phyloP scores from a whole-genome alignment of 169 alveolate species.

The Plasmodium falciparum region DNA sequence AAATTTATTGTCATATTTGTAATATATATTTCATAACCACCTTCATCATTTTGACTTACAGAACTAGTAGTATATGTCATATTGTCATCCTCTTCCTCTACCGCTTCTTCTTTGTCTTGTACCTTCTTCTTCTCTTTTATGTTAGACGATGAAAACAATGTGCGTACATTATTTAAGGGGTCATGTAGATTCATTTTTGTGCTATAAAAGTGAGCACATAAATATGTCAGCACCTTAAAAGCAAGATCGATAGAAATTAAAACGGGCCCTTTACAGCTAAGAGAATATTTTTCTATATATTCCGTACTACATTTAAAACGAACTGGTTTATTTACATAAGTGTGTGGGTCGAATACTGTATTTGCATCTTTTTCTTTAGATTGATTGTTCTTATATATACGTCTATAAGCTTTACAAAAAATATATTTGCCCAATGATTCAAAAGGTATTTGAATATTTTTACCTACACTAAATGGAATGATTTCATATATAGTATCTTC shows the following conservation, averaged over 20 bases:
- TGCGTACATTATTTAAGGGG: slow-evolving; percentile 30
- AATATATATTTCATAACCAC: background rate
- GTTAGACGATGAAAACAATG: slow-evolving; percentile 5
- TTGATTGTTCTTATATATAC: slow-evolving; percentile 19
- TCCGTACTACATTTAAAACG: slow-evolving; percentile 30
- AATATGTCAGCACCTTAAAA: slow-evolving; percentile 20
- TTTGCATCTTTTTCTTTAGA: slow-evolving; percentile 18
- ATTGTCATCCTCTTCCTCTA: background rate
- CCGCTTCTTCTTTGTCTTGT: slow-evolving; percentile 9
- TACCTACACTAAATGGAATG: slow-evolving; percentile 25
- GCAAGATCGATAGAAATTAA: slow-evolving; percentile 47
- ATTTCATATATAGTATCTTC: slow-evolving; percentile 52
- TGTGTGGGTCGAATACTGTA: slow-evolving; percentile 68
- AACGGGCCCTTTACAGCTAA: slow-evolving; percentile 56
- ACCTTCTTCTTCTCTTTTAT: slow-evolving; percentile 12
- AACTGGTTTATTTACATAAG: slow-evolving; percentile 32
- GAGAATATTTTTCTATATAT: slow-evolving; percentile 47
- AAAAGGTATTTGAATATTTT: slow-evolving; percentile 56
- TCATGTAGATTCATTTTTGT: slow-evolving; percentile 32
- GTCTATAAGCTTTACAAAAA: slow-evolving; percentile 76
- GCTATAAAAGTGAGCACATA: slow-evolving; percentile 31
- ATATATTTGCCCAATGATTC: slow-evolving; percentile 72
- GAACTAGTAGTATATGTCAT: slow-evolving; percentile 17
- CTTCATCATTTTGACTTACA: slow-evolving; percentile 10
- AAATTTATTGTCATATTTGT: background rate